phyloP scores from a whole-genome alignment of 768 basidiomycete genomes.

The Ramaria rubella region DNA sequence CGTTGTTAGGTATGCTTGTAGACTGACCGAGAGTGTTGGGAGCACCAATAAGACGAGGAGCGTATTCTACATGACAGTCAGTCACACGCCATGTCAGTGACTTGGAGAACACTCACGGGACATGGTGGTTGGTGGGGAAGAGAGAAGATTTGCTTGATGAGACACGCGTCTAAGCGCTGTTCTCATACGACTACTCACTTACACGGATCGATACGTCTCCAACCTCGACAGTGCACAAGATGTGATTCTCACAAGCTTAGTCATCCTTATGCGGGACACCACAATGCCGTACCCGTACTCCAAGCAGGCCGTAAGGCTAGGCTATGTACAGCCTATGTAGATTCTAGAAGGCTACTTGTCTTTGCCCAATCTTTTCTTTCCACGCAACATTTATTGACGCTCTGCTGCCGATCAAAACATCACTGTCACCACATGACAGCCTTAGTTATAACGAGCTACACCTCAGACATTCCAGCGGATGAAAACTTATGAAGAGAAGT shows the following conservation, averaged over 20 bases:
- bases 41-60: slow-evolving; percentile 74
- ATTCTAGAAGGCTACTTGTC: too few species aligned
- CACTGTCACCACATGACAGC: neutral
- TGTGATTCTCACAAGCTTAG: neutral
- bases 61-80: slow-evolving; percentile 43
- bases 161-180: slow-evolving; percentile 8
- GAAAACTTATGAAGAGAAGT: slow-evolving; percentile 15
- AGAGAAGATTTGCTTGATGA: slow-evolving; percentile 2
- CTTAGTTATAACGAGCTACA: too few species aligned
- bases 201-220: neutral
- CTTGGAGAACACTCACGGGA: slow-evolving; percentile 2
- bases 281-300: neutral
- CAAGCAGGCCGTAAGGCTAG: too few species aligned
- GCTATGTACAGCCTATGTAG: too few species aligned
- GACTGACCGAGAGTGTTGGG: slow-evolving; percentile 86
- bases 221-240: neutral
- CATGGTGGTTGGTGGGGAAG: slow-evolving; percentile 3
- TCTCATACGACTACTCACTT: neutral
- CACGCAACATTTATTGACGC: too few species aligned
- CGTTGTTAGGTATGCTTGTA: slow-evolving; percentile 7
- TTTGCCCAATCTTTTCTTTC: too few species aligned
- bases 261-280: neutral
- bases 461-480: too few species aligned
- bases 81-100: neutral
- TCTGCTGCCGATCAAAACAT: neutral